phyloP scores from a whole-genome alignment of 2,329 filamentous ascomycete genomes.

The Cyanodermella asteris region DNA sequence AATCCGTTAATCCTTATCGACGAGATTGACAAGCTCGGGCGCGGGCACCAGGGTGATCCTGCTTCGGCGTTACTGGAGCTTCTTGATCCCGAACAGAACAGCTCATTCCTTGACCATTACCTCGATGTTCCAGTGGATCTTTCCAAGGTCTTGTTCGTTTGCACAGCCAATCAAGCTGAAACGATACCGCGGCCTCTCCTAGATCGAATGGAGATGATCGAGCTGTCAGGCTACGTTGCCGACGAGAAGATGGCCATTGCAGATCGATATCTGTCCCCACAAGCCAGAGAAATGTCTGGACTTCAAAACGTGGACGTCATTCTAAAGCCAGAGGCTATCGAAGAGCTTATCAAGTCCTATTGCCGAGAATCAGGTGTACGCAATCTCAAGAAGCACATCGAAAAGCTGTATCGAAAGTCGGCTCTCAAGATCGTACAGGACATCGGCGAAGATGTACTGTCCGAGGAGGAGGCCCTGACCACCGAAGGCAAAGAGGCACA shows the following conservation, averaged over 20 bases:
- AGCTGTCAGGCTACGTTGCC: conserved; percentile 85
- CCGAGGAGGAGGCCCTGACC: conserved; percentile 63
- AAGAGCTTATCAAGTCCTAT: conserved; percentile 96
- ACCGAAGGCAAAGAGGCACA: conserved; percentile 64
- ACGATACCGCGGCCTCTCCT: conserved; percentile 86
- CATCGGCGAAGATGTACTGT: conserved; percentile 61
- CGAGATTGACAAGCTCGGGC: conserved; percentile 93
- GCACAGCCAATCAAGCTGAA: conserved; percentile 96
- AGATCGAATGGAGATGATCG: conserved; percentile 94
- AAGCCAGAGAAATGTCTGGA: conserved; percentile 83
- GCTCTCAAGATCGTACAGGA: conserved; percentile 94
- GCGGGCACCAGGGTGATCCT: conserved; percentile 89
- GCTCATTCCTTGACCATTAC: conserved; percentile 92
- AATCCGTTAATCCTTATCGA: conserved; percentile 93
- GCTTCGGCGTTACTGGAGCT: conserved; percentile 83
- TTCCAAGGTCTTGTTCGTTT: conserved; percentile 94
- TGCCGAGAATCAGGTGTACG: conserved; percentile 92
- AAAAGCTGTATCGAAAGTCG: conserved; percentile 95
- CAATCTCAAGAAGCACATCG: conserved; percentile 97
- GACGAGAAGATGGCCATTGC: conserved; percentile 99
- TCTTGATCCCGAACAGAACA: conserved; percentile 92
- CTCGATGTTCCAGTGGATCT: conserved; percentile 95
- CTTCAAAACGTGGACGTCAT: conserved; percentile 76
- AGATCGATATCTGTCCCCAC: conserved; percentile 73
- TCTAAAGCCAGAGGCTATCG: conserved; percentile 69